A percentile compares a stretch with the other conserved stretches of the same genome.
Conservation (phyloP, 2,329 filamentous ascomycete genomes). For the Monosporascus sp. region DNA sequence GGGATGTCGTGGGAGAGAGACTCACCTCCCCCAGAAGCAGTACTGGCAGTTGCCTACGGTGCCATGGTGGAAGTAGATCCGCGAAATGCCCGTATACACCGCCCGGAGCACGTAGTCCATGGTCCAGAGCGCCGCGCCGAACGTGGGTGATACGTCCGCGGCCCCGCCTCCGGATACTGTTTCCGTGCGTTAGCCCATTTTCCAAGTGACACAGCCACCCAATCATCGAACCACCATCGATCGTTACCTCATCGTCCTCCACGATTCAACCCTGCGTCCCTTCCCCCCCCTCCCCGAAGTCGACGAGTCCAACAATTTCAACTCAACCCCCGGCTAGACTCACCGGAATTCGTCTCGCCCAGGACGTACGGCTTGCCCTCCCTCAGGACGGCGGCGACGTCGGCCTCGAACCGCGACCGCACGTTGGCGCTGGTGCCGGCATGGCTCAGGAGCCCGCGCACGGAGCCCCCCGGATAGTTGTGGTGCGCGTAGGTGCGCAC, state of each 20-base stretch:
- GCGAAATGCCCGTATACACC: constrained; percentile 30
- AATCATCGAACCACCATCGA: background rate
- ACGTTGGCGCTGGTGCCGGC: constrained; percentile 34
- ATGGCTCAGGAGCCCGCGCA: constrained; percentile 41
- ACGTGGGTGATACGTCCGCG: constrained; percentile 36
- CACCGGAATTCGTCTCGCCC: constrained; percentile 46
- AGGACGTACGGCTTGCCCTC: constrained; percentile 40
- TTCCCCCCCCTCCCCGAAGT: too few relatives aligned
- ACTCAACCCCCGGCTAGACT: background rate
- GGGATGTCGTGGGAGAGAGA: background rate
- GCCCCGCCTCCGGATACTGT: constrained; percentile 34
- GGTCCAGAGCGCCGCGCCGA: constrained; percentile 46
- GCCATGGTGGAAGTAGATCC: constrained; percentile 47
- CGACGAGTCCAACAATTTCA: too few relatives aligned
- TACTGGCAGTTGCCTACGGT: constrained; percentile 45
- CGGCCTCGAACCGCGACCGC: constrained; percentile 30
- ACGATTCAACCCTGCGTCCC: too few relatives aligned
- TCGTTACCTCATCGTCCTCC: background rate
- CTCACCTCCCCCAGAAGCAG: constrained; percentile 19
- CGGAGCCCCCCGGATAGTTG: constrained; percentile 42
- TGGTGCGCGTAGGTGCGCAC: constrained; percentile 40
- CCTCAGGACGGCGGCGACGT: constrained; percentile 32
- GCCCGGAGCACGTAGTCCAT: constrained; percentile 39
- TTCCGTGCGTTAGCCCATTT: background rate
- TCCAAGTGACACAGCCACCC: background rate